Evolutionary conservation across 2,329 filamentous ascomycete genomes (phyloP).

Genomic region (Aspergillus niger): DNA sequence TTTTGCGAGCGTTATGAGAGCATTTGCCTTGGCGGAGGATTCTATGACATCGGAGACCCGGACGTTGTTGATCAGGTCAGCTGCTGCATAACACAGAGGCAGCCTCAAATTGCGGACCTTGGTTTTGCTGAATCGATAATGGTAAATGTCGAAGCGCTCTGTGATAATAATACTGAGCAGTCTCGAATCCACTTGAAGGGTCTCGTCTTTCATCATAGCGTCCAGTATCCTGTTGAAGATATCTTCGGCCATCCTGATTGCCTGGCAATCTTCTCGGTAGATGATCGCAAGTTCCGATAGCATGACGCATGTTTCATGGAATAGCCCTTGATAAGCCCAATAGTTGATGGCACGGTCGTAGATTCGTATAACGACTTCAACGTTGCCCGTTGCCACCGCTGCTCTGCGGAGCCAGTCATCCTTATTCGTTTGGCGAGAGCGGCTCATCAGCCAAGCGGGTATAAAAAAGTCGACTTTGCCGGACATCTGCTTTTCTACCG

Average conservation of each 20-base stretch:
- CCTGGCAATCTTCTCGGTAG: slow-evolving; percentile 1
- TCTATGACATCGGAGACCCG: neutral
- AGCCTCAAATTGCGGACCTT: neutral
- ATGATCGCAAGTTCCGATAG: slow-evolving; percentile 1
- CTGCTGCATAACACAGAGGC: neutral
- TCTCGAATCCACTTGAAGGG: neutral
- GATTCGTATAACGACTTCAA: neutral
- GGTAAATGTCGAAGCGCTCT: slow-evolving; percentile 1
- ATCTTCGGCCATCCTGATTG: neutral
- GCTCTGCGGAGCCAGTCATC: neutral
- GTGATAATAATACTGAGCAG: neutral
- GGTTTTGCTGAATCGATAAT: neutral
- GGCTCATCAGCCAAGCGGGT: neutral
- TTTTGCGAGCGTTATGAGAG: neutral
- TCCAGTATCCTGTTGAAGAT: neutral
- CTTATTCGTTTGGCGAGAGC: slow-evolving; percentile 1
- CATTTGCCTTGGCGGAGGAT: neutral
- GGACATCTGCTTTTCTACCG: neutral
- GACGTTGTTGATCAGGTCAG: neutral
- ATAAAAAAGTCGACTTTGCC: too few species aligned
- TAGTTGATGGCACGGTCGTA: neutral
- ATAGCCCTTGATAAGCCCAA: neutral
- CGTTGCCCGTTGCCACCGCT: neutral
- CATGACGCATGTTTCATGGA: neutral
- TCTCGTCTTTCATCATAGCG: neutral